phyloP scores from a whole-genome alignment of 352 stramenopile genomes.

The Globisporangium okanoganense region DNA sequence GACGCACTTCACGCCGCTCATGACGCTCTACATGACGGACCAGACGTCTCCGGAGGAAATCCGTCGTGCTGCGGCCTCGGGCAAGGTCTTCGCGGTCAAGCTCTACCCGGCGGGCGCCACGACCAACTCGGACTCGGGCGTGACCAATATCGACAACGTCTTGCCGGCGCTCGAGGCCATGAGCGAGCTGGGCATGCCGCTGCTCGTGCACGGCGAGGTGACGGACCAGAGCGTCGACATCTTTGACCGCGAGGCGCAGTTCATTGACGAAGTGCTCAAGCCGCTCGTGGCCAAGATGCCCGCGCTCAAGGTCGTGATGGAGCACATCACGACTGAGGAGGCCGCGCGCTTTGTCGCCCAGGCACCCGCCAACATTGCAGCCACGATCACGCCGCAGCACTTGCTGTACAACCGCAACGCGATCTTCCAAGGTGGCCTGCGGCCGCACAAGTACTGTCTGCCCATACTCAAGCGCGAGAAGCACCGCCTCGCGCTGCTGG shows the following conservation, averaged over 20 bases:
- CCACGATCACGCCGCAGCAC: constrained; percentile 99
- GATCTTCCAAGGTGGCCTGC: constrained; percentile 92
- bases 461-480: constrained; percentile 97
- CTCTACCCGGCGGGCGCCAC: constrained; percentile 97
- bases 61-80: constrained; percentile 79
- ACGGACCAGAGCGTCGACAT: constrained; percentile 94
- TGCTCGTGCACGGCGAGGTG: constrained; percentile 97
- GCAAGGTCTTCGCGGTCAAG: constrained; percentile 95
- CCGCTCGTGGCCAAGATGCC: constrained; percentile 93
- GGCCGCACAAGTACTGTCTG: constrained; percentile 99
- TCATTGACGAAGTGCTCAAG: constrained; percentile 95
- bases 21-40: constrained; percentile 99
- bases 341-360: constrained; percentile 94
- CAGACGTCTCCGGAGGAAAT: constrained; percentile 97
- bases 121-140: constrained; percentile 97
- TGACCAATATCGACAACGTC: constrained; percentile 96
- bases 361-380: constrained; percentile 89
- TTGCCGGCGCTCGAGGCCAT: constrained; percentile 83
- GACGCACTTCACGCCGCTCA: constrained; percentile 91
- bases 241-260: constrained; percentile 97
- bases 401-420: constrained; percentile 98
- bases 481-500: constrained; percentile 89
- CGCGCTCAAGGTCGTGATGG: constrained; percentile 98
- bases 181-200: constrained; percentile 85
- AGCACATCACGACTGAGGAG: constrained; percentile 98